Base-by-base conservation (phyloP, 202 grass and related monocot species). In the Panicum virgatum region DNA sequence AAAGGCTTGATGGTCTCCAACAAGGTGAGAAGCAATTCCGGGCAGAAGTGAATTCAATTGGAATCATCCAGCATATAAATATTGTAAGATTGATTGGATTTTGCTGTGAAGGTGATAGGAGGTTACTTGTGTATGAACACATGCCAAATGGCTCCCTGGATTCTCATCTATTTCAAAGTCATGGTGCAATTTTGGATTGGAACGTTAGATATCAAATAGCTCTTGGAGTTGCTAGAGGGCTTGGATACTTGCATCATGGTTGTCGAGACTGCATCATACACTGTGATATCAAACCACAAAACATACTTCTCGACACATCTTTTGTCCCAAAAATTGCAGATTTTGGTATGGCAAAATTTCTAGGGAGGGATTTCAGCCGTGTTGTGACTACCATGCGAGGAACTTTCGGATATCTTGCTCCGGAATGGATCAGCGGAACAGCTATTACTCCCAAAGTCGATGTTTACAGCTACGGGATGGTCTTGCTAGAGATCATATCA, bases 261-360 rank as follows among this genome's bases (percentile, higher is more conserved):
- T 92, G 84, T 7, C 79, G 47, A 34, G 80, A 90, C 46, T 82
- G 76, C 63, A 92, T 92, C 25, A 90, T 88, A 69, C 91, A 90
- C 18, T 88, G 88, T n/a, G 85, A 90, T 27, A 82, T 93, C 19
- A 93, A 93, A 50, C 81, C 91, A 44, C 66, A 85, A 26, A 93
- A 93, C 19, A 88, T 90, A 27, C 68, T 90, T 19, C 76, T 93
- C 3, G 88, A 88, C n/a, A 37, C 54, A 5, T 85, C 66, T 3
- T 86, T 86, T 9, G 3, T 66, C 23, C 78, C 85, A 0, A 90
- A 90, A 85, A 54, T 93, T 40, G 66, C 88, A 18, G 91, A 91
- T 72, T 97, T 93, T 22, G 88, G 86, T 9, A 78, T 93, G 82
- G 86, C 91, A 8, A 97, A 93, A 75, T 50, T 97, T 32, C 12